Base-by-base conservation (phyloP, 768 basidiomycete genomes). In the Clavaria fumosa region DNA sequence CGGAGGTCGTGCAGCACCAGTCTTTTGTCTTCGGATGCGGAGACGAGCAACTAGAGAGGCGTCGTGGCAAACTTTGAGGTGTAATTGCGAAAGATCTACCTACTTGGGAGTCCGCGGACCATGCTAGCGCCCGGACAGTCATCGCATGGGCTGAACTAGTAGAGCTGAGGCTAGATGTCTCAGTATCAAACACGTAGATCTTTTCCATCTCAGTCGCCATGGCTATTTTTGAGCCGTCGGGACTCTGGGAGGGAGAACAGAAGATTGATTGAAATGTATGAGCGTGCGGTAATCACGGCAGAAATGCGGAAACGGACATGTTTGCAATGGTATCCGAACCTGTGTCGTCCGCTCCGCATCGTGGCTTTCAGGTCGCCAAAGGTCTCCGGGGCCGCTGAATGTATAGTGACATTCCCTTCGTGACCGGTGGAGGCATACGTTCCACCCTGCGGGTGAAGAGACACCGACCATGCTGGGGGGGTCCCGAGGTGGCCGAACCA, bases 1-100 rank as follows among this genome's bases (percentile, higher is more conserved):
- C 90, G 77, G 11, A 90, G 82, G 51, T 96, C 90, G 54, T 93
- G 86, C 34, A 93, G 58, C 37, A 88, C 77, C 41, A 96, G 76
- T 12, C 84, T 74, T 54, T 86, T 88, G 58, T 93, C 90, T 53
- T 96, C 90, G 3, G 88, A 91, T 2, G 81, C 90, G 30, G 85
- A 89, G 36, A 90, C 62, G 3, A 96, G 66, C 37, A 86, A 67
- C 89, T 95, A 36, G 37, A 36, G 9, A n/a, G 7, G 24, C 26
- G 14, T 31, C 43, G 30, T 44, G 22, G 23, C 11, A 36, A 17
- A 41, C 30, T 30, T 26, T 7, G 23, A 26, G 5, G 22, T 19
- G n/a, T 23, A n/a, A 39, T 22, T 27, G 7, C 30, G 12, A 14
- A 19, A 26, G 38, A 21, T 12, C 10, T 31, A 35, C 26, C 39